Base-by-base conservation (phyloP, 1,139 yeast genomes). In the Diutina scorzettiae region DNA sequence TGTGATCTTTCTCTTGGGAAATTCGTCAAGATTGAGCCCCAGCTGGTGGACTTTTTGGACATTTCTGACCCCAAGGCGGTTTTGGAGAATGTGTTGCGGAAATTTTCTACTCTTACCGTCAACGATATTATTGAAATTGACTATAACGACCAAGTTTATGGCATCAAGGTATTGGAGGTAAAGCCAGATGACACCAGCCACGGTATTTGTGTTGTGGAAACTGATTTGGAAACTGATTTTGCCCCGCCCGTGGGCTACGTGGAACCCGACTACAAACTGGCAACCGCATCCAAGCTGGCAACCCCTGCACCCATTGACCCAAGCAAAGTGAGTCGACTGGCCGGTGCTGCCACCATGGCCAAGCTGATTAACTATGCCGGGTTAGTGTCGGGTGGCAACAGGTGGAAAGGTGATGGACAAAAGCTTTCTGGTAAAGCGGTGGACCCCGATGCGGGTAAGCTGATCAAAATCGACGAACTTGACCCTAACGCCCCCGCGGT, bases 171-270 rank as follows among this genome's bases (percentile, higher is more conserved):
- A 19, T 65, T 91, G 43, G 96, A 91, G 53, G 85, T 80, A 24
- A 85, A 85, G 52, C 99, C 99, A 0, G 86, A 81, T 42, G 67
- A 78, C 5, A 54, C 60, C 14, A 60, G 60, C 40, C 64, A 72
- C 33, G 83, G 95, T 47, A 80, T 91, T 17, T 91, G 97, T 67
- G 96, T 91, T 18, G 87, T 93, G 27, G 99, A 93, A 56, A 93
- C 98, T 0, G 98, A 93, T 64, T 71, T 93, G 49, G 95, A 85
- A 47, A 95, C 96, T 0, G 99, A 93, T 56, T 93, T 93, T 65
- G 98, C 97, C 2, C 95, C 98, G 3, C 99, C 98, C 0, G 96
- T 91, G 4, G 99, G 99, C 0, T 93, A 93, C 55, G 96, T 85
- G 24, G 98, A 91, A 56, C 95, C 95, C 1, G 82, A 78, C 50